Percentiles rank a stretch among this genome's conserved stretches.
Conservation (phyloP, 768 basidiomycete genomes). For the Lepiota venenata region DNA sequence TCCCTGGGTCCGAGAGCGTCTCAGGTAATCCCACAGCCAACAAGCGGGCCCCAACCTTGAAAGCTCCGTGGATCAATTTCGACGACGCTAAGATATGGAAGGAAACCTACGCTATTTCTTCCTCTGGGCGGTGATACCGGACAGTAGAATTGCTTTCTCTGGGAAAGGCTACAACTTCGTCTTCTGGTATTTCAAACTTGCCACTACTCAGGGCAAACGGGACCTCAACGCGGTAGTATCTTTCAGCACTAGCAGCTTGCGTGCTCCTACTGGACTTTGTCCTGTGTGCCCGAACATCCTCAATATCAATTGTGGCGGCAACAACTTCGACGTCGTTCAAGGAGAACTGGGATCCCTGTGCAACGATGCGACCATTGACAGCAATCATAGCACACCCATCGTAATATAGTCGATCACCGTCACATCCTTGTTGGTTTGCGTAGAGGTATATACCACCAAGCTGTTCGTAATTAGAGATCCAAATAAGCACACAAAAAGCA, state of each 20-base stretch:
- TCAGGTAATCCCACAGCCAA: slow-evolving; percentile 99
- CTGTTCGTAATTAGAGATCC: slow-evolving; percentile 38
- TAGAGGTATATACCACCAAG: slow-evolving; percentile 97
- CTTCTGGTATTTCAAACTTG: slow-evolving; percentile 58
- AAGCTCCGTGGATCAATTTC: background rate
- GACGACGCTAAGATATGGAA: background rate
- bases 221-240: slow-evolving; percentile 82
- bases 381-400: slow-evolving; percentile 97
- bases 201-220: slow-evolving; percentile 77
- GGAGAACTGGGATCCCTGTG: slow-evolving; percentile 97
- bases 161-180: slow-evolving; percentile 39
- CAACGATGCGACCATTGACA: slow-evolving; percentile 87
- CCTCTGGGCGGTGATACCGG: slow-evolving; percentile 83
- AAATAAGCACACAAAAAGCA: background rate
- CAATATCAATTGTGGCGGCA: slow-evolving; percentile 94
- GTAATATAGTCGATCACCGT: slow-evolving; percentile 96
- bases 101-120: slow-evolving; percentile 89
- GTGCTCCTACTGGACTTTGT: slow-evolving; percentile 81
- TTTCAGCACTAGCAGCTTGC: slow-evolving; percentile 77
- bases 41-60: slow-evolving; percentile 91
- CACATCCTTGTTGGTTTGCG: slow-evolving; percentile 98
- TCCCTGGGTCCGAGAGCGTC: slow-evolving; percentile 89
- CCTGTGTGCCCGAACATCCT: slow-evolving; percentile 90
- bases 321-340: slow-evolving; percentile 95
- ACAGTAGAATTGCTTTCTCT: slow-evolving; percentile 42